Evolutionary conservation across 75 land plant genomes (phyloP), one percentile per base, ranked within the genome.

Genomic region (Chamaecyparis obtusa): DNA sequence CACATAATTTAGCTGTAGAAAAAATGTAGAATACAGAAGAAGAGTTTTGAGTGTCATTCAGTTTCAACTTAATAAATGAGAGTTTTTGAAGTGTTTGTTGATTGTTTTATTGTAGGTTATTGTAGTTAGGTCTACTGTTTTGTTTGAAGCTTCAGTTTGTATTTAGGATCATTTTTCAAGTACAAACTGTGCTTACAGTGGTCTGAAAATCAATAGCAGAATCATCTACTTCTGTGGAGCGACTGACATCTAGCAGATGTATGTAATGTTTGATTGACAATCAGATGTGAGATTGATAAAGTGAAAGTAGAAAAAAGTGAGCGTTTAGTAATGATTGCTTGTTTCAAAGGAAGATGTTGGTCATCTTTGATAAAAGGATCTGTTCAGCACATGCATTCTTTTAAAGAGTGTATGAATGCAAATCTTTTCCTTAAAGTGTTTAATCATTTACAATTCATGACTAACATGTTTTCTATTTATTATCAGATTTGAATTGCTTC

Each of bases 401-500:
- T 74, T 74, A 32, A 11, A 74, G 69, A 64, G 76, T 74, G 33
- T 74, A 33, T 74, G 16, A 32, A 74, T 74, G 76, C 76, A 74
- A 11, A 74, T 74, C 33, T 33, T 14, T 33, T 36, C 36, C 33
- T 32, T 30, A 11, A 74, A 74, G 36, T 74, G 36, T 14, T 24
- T 74, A 72, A 74, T 74, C 15, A 9, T 74, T 74, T 74, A 74
- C 16, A 32, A 32, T 32, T 74, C 76, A 13, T 33, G 49, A 15
- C 11, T 81, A 49, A 46, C 83, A 46, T 41, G 11, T 27, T 81
- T 44, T 13, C 30, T 24, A 9, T 81, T 9, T 81, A 43, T n/a
- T 36, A 49, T 56, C 86, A 94, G 95, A 84, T 94, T 94, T 74
- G 48, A 79, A 33, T 87, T 98, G 83, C 86, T 90, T 16, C 89